phyloP scores from a whole-genome alignment of 2,329 filamentous ascomycete genomes.

The Cytospora mali region DNA sequence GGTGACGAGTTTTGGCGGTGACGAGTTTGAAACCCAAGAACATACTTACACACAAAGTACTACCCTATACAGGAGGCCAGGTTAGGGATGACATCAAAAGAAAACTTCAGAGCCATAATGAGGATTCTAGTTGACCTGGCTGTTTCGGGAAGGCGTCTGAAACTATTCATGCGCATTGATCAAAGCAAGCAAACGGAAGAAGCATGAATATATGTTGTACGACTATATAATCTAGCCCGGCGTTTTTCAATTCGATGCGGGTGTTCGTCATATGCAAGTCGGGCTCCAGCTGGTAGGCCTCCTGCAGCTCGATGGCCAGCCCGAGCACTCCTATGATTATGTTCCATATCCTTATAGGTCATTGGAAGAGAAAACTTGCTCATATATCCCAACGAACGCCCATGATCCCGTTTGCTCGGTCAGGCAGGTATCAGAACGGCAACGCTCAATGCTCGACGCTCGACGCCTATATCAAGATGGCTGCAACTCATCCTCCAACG shows the following conservation, averaged over 20 bases:
- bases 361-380: neutral
- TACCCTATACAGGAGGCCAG: no score
- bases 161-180: neutral
- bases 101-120: no score
- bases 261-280: neutral
- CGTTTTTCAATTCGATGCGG: neutral
- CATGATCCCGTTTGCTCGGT: neutral
- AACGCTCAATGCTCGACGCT: neutral
- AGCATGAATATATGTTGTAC: neutral
- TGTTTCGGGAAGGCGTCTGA: neutral
- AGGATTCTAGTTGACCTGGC: neutral
- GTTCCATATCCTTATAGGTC: neutral
- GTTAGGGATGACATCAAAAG: no score
- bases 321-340: neutral
- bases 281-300: slow-evolving; percentile 16
- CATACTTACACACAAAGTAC: no score
- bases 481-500: no score
- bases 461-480: neutral
- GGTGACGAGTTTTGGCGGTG: no score
- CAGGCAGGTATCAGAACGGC: no score
- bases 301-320: slow-evolving; percentile 4
- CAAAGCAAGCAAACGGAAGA: neutral
- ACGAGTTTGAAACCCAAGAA: no score
- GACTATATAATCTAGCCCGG: neutral
- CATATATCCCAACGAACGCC: neutral